Conservation (phyloP, 257 asterid species). For the Ilex aquifolium region DNA sequence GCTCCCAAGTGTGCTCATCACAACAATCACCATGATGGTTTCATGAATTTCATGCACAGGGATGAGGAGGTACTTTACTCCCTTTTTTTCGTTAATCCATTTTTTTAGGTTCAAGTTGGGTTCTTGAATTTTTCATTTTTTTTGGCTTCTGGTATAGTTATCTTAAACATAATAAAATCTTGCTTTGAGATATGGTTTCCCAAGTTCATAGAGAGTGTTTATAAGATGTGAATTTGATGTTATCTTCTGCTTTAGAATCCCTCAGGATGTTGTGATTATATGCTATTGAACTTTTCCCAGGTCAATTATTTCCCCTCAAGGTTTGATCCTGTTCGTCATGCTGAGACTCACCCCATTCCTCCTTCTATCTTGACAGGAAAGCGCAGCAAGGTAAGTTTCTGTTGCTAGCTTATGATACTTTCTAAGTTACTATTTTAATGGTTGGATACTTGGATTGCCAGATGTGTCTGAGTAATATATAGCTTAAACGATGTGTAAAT, state of each 20-base stretch:
- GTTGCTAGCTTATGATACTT: neutral
- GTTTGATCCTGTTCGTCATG: slow-evolving; percentile 56
- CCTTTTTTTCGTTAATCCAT: no score
- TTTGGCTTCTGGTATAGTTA: neutral
- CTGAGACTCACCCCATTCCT: slow-evolving; percentile 60
- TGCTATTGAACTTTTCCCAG: slow-evolving; percentile 16
- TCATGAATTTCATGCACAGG: slow-evolving; percentile 75
- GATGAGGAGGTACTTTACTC: slow-evolving; percentile 60
- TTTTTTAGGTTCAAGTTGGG: neutral
- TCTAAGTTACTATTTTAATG: neutral
- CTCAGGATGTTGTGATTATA: neutral
- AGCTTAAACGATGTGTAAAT: no score
- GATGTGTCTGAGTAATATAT: no score
- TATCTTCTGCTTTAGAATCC: neutral
- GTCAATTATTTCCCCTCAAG: slow-evolving; percentile 77
- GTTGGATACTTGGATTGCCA: no score
- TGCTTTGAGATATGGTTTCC: neutral
- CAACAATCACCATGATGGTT: slow-evolving; percentile 71
- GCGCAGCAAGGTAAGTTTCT: slow-evolving; percentile 45
- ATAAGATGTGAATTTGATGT: no score
- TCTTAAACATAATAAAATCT: no score
- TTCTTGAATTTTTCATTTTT: neutral
- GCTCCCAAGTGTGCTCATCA: slow-evolving; percentile 66
- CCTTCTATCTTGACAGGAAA: slow-evolving; percentile 42
- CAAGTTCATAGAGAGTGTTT: no score